Evolutionary conservation across 192 early-diverging fungal genomes (phyloP).

Genomic region (Helicostylum pulchrum): DNA sequence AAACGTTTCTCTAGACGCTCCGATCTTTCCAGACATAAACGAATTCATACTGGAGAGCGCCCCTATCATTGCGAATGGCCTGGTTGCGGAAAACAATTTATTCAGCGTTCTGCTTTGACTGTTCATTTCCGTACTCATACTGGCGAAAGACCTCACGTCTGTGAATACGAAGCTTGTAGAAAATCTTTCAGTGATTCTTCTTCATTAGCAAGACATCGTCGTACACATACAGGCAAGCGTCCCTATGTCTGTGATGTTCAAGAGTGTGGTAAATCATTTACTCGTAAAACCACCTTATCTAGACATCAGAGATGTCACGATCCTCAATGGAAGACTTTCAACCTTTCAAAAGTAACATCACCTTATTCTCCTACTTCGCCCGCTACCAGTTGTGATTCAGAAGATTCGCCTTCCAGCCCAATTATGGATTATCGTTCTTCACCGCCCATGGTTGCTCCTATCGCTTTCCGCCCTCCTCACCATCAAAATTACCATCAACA

Average conservation of each 20-base stretch:
- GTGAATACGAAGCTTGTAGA: constrained; percentile 56
- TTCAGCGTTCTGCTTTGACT: constrained; percentile 57
- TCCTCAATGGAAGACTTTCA: constrained; percentile 43
- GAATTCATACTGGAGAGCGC: constrained; percentile 59
- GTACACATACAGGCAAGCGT: constrained; percentile 75
- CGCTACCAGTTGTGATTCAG: constrained; percentile 36
- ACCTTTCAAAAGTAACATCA: constrained; percentile 14
- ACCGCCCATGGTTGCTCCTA: constrained; percentile 30
- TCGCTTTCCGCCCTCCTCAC: constrained; percentile 30
- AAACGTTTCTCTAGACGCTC: constrained; percentile 55
- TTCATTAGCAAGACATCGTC: constrained; percentile 72
- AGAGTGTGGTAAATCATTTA: constrained; percentile 75
- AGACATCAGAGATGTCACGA: constrained; percentile 59
- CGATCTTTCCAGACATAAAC: constrained; percentile 51
- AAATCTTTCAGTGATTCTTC: constrained; percentile 75
- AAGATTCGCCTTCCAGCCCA: constrained; percentile 35
- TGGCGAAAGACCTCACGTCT: constrained; percentile 64
- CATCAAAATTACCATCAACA: too few species aligned
- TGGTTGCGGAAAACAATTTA: constrained; percentile 53
- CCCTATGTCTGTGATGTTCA: constrained; percentile 67
- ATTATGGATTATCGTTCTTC: constrained; percentile 18
- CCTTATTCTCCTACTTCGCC: constrained; percentile 19
- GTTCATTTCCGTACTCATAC: constrained; percentile 63
- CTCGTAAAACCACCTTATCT: constrained; percentile 61
- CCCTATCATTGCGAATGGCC: constrained; percentile 50